These are phyloP conservation scores for Xylariaceae sp. DNA, from an alignment of 2,329 filamentous ascomycete genomes.

Conservation along the genomic window DNA sequence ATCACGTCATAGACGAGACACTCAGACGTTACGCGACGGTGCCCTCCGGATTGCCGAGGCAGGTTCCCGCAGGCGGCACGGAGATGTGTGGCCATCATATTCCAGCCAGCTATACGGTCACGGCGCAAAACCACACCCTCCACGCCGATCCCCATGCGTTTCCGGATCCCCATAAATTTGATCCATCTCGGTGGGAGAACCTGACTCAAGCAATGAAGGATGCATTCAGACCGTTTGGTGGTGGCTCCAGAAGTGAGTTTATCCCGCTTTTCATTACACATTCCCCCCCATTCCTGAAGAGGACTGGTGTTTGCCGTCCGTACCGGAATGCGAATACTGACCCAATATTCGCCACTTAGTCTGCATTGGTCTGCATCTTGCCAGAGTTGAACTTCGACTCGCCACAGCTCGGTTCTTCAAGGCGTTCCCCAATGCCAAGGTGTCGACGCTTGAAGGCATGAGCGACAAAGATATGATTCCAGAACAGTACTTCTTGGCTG, in stretches of 20 bases:
- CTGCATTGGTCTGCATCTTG: slow-evolving; percentile 51
- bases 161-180: slow-evolving; percentile 31
- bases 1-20: slow-evolving; percentile 26
- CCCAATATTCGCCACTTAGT: slow-evolving; percentile 14
- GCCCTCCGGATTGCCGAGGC: slow-evolving; percentile 31
- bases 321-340: background rate
- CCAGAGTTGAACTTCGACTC: slow-evolving; percentile 47
- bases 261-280: background rate
- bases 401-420: slow-evolving; percentile 45
- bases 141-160: slow-evolving; percentile 36
- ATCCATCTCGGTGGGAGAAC: slow-evolving; percentile 24
- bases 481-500: slow-evolving; percentile 27
- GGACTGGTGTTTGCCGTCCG: background rate
- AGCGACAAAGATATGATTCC: slow-evolving; percentile 29
- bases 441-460: slow-evolving; percentile 29
- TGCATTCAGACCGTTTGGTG: slow-evolving; percentile 28
- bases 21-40: slow-evolving; percentile 33
- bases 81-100: slow-evolving; percentile 32
- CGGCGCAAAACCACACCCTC: slow-evolving; percentile 36
- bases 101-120: slow-evolving; percentile 32
- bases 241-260: slow-evolving; percentile 26
- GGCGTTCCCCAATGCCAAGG: slow-evolving; percentile 26
- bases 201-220: slow-evolving; percentile 26
- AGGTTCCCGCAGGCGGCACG: slow-evolving; percentile 31
- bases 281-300: background rate